Percentiles rank a stretch among this genome's conserved stretches.
phyloP scores from a whole-genome alignment of 352 stramenopile species.

The Albugo laibachii region DNA sequence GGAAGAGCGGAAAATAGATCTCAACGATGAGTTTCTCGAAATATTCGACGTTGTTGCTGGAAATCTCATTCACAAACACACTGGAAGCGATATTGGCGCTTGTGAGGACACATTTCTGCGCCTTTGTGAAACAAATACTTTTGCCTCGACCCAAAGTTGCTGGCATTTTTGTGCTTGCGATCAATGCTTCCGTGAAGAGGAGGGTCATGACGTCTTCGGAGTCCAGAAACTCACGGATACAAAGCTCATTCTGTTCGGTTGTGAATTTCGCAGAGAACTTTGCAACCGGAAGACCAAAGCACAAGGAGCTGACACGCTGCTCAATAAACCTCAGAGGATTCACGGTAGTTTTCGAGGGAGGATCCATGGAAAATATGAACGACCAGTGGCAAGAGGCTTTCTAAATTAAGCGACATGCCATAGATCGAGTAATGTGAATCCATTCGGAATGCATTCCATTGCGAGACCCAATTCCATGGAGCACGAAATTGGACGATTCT shows the following conservation, averaged over 20 bases:
- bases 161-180: slow-evolving; percentile 76
- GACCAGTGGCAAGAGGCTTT: too few relatives aligned
- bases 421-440: slow-evolving; percentile 40
- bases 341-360: slow-evolving; percentile 10
- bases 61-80: slow-evolving; percentile 74
- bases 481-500: slow-evolving; percentile 47
- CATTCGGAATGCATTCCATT: slow-evolving; percentile 67
- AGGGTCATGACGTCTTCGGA: slow-evolving; percentile 72
- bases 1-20: slow-evolving; percentile 90
- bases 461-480: slow-evolving; percentile 68
- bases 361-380: too few relatives aligned
- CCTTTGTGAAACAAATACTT: slow-evolving; percentile 84
- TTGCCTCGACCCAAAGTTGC: slow-evolving; percentile 72
- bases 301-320: slow-evolving; percentile 51
- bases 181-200: slow-evolving; percentile 76
- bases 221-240: slow-evolving; percentile 80
- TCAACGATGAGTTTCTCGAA: slow-evolving; percentile 88
- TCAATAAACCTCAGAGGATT: slow-evolving; percentile 69
- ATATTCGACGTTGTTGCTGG: slow-evolving; percentile 85
- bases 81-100: slow-evolving; percentile 73
- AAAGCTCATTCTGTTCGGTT: slow-evolving; percentile 64
- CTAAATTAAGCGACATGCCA: slow-evolving; percentile 18
- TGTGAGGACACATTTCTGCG: slow-evolving; percentile 57
- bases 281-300: slow-evolving; percentile 19
- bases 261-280: slow-evolving; percentile 74